These are phyloP conservation scores for Penicillium janthinellum DNA, from an alignment of 2,329 filamentous ascomycete species.

Conservation along the genomic window DNA sequence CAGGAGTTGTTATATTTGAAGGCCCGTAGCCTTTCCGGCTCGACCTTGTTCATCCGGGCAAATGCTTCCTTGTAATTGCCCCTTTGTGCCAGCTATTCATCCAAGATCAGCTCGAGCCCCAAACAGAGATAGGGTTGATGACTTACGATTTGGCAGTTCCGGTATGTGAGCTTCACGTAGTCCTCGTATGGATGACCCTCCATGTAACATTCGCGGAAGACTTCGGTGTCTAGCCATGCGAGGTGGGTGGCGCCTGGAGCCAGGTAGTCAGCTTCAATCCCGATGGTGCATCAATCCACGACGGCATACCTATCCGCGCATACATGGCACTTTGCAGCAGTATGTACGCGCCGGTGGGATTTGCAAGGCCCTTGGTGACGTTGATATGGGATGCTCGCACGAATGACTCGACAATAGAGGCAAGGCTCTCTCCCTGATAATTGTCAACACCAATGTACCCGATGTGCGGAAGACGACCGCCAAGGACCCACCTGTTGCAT, in stretches of 20 bases:
- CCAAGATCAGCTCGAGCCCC: conserved; percentile 4
- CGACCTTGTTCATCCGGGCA: conserved; percentile 60
- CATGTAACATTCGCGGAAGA: conserved; percentile 74
- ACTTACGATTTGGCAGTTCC: conserved; percentile 64
- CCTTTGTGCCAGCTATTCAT: conserved; percentile 56
- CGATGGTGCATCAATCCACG: not conserved
- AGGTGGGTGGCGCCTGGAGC: conserved; percentile 55
- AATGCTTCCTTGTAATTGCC: conserved; percentile 73
- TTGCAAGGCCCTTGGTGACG: conserved; percentile 72
- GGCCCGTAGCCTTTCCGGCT: conserved; percentile 65
- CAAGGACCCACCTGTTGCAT: conserved; percentile 66
- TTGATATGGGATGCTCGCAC: conserved; percentile 82
- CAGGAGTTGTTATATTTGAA: conserved; percentile 72
- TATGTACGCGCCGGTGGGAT: conserved; percentile 72
- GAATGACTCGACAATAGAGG: conserved; percentile 71
- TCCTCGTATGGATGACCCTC: conserved; percentile 72
- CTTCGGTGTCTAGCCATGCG: conserved; percentile 62
- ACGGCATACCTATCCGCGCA: conserved; percentile 68
- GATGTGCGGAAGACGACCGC: not conserved
- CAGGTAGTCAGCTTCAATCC: conserved; percentile 13
- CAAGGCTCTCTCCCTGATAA: conserved; percentile 57
- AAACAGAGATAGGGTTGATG: not conserved
- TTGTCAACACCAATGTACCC: conserved; percentile 19
- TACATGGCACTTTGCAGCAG: conserved; percentile 73
- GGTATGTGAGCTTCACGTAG: conserved; percentile 71